These are phyloP conservation scores for Stylosanthes scabra DNA, from an alignment of 331 rosid species.

Conservation along the genomic window DNA sequence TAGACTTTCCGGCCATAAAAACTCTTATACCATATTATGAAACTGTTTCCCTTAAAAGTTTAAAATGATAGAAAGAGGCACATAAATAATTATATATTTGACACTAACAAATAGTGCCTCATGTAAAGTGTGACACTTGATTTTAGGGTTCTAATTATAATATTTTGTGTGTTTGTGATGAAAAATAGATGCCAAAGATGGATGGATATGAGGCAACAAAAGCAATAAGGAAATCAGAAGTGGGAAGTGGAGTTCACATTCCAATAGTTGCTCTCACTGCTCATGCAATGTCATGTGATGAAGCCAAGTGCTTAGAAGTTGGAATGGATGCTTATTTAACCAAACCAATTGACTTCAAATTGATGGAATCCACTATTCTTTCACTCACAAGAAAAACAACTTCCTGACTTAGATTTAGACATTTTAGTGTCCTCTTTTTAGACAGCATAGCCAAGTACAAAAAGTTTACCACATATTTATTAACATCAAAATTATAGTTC, in stretches of 20 bases:
- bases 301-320: slow-evolving; percentile 93
- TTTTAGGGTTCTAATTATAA: slow-evolving; percentile 19
- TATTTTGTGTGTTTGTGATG: slow-evolving; percentile 5
- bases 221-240: slow-evolving; percentile 86
- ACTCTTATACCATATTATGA: too few species aligned
- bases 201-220: slow-evolving; percentile 98
- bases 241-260: slow-evolving; percentile 68
- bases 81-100: too few species aligned
- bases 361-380: slow-evolving; percentile 95
- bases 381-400: slow-evolving; percentile 72
- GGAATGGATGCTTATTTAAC: slow-evolving; percentile 99
- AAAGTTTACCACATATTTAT: slow-evolving; percentile 28
- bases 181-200: slow-evolving; percentile 96
- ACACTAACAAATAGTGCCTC: neutral
- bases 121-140: slow-evolving; percentile 12
- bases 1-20: too few species aligned
- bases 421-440: too few species aligned
- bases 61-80: too few species aligned
- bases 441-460: neutral
- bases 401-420: slow-evolving; percentile 45
- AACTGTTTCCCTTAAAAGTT: too few species aligned
- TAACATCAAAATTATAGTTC: slow-evolving; percentile 29
- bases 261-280: slow-evolving; percentile 98
- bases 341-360: slow-evolving; percentile 94
- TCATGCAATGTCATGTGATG: slow-evolving; percentile 99